Percentiles rank a stretch among this genome's conserved stretches.
phyloP scores from a whole-genome alignment of 2,329 filamentous ascomycete species.

The Capronia coronata region DNA sequence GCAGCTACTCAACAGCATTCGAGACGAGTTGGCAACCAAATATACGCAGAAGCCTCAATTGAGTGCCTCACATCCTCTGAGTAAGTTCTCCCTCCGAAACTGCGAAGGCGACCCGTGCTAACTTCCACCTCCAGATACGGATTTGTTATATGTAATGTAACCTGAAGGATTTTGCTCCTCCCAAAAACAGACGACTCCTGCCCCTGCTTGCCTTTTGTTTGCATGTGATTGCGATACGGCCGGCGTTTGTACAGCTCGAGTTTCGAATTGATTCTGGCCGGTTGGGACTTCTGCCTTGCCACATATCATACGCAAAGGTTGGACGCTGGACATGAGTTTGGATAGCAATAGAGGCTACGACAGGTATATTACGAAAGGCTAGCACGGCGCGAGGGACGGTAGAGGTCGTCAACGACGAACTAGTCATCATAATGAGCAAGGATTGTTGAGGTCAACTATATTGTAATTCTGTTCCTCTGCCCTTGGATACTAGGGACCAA shows the following conservation, averaged over 20 bases:
- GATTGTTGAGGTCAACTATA: too few species aligned
- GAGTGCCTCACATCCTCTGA: constrained; percentile 89
- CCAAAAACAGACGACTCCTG: not conserved
- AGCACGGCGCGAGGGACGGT: too few species aligned
- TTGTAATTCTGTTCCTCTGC: too few species aligned
- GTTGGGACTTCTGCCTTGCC: not conserved
- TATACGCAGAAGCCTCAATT: constrained; percentile 95
- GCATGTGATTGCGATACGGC: not conserved
- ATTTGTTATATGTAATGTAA: constrained; percentile 63
- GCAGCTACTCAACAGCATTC: constrained; percentile 88
- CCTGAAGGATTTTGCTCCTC: not conserved
- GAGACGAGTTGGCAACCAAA: constrained; percentile 76
- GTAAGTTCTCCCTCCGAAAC: constrained; percentile 51
- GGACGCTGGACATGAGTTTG: too few species aligned
- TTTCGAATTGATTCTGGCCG: not conserved
- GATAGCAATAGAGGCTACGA: too few species aligned
- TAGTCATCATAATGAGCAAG: too few species aligned
- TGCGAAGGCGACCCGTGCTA: constrained; percentile 26
- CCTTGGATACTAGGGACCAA: too few species aligned
- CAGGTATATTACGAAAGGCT: too few species aligned
- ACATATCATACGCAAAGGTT: not conserved
- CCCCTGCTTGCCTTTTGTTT: not conserved
- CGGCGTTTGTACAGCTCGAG: not conserved
- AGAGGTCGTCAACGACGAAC: too few species aligned
- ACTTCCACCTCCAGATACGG: constrained; percentile 48